phyloP scores from a whole-genome alignment of 352 stramenopile species.

The Phytophthora rubi region DNA sequence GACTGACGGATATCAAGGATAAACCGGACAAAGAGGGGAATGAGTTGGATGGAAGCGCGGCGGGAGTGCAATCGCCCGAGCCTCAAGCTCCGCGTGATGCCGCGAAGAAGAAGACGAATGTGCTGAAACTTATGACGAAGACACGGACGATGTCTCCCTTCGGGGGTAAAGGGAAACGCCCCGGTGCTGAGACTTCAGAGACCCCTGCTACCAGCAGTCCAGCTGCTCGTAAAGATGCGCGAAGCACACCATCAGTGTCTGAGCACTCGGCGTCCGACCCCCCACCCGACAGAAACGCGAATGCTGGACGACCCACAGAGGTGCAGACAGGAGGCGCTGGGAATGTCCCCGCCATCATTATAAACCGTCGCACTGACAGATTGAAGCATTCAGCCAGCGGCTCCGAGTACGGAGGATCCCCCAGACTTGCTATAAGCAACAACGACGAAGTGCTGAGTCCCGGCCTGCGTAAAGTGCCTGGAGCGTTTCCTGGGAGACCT shows the following conservation, averaged over 20 bases:
- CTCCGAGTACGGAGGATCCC: constrained; percentile 47
- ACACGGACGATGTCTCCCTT: constrained; percentile 73
- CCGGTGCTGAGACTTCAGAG: constrained; percentile 6
- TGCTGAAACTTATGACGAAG: constrained; percentile 74
- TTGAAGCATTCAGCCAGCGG: constrained; percentile 54
- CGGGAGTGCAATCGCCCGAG: constrained; percentile 20
- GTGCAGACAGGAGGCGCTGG: constrained; percentile 27
- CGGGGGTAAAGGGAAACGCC: constrained; percentile 40
- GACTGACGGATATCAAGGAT: constrained; percentile 22
- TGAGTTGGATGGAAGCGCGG: constrained; percentile 15
- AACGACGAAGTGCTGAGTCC: constrained; percentile 50
- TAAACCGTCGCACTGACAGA: constrained; percentile 56
- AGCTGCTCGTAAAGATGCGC: constrained; percentile 7
- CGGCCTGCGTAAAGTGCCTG: constrained; percentile 58
- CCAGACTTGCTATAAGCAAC: constrained; percentile 27
- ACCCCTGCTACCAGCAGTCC: constrained; percentile 7
- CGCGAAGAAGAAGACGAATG: constrained; percentile 53
- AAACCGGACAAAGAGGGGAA: constrained; percentile 5
- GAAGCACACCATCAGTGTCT: constrained; percentile 21
- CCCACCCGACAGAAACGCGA: constrained; percentile 2
- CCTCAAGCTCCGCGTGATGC: constrained; percentile 16
- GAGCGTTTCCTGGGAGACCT: constrained; percentile 51
- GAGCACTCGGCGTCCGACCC: constrained; percentile 22
- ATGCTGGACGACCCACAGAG: constrained; percentile 11
- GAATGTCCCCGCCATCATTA: constrained; percentile 34